Percentiles rank a stretch among this genome's conserved stretches.
Evolutionary conservation across 495 filamentous ascomycete species (phyloP).

Genomic region (Physcia stellaris): DNA sequence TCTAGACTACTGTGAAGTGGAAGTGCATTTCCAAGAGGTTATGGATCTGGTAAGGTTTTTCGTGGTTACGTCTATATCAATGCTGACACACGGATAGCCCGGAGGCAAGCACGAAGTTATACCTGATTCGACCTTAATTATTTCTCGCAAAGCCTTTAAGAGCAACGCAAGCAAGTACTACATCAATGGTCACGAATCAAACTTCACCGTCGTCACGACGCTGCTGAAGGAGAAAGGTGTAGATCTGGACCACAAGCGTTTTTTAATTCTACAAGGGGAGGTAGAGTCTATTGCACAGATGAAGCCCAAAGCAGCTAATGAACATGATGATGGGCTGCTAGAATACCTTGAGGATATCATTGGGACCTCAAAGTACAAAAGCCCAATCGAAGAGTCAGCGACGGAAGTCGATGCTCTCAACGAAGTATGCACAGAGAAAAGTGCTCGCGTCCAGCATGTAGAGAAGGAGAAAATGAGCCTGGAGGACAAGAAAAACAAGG

Average conservation of each 20-base stretch:
- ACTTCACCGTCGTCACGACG: slow-evolving; percentile 78
- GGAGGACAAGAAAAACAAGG: slow-evolving; percentile 94
- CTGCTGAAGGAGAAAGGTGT: slow-evolving; percentile 82
- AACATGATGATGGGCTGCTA: slow-evolving; percentile 89
- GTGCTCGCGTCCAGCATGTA: slow-evolving; percentile 84
- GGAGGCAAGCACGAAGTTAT: slow-evolving; percentile 59
- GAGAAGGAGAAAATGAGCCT: slow-evolving; percentile 90
- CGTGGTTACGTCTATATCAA: neutral
- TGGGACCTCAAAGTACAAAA: slow-evolving; percentile 94
- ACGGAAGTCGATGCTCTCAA: slow-evolving; percentile 81
- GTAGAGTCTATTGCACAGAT: slow-evolving; percentile 98
- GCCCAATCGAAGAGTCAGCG: slow-evolving; percentile 87
- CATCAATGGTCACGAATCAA: slow-evolving; percentile 77
- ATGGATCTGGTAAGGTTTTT: slow-evolving; percentile 48
- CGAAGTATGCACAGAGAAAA: slow-evolving; percentile 90
- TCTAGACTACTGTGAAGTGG: slow-evolving; percentile 82
- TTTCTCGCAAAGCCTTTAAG: slow-evolving; percentile 89
- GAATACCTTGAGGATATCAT: slow-evolving; percentile 99
- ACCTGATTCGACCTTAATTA: slow-evolving; percentile 68
- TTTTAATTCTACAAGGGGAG: slow-evolving; percentile 92
- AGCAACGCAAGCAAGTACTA: slow-evolving; percentile 98
- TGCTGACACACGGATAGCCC: slow-evolving; percentile 28
- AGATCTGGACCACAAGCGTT: slow-evolving; percentile 95
- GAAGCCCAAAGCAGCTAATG: slow-evolving; percentile 89
- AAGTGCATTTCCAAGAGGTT: slow-evolving; percentile 90